Conservation (phyloP, 768 basidiomycete species). For the Dioszegia aurantiaca region DNA sequence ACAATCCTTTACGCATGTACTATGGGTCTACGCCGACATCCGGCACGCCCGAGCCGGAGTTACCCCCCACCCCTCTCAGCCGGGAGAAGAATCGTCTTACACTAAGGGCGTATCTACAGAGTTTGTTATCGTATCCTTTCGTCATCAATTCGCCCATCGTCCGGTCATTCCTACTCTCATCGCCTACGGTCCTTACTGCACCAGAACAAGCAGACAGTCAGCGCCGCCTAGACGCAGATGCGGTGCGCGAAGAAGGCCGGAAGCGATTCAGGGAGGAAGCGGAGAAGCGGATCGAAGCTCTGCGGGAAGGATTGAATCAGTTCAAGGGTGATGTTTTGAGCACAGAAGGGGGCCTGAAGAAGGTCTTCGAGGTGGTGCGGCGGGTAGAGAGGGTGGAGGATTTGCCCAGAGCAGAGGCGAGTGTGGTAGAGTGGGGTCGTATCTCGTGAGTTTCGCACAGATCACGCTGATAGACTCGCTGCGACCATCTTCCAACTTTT, state of each 20-base stretch:
- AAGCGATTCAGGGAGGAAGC: constrained; percentile 84
- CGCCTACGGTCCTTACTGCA: constrained; percentile 64
- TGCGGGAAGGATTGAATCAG: constrained; percentile 75
- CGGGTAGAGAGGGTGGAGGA: constrained; percentile 70
- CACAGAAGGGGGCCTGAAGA: constrained; percentile 64
- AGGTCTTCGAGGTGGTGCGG: constrained; percentile 85
- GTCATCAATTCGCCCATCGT: constrained; percentile 85
- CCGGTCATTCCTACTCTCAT: constrained; percentile 75
- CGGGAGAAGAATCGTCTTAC: constrained; percentile 95
- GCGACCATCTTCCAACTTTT: constrained; percentile 95
- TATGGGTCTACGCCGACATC: constrained; percentile 33
- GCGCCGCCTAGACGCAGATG: constrained; percentile 83
- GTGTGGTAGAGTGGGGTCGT: constrained; percentile 92
- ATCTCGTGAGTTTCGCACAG: constrained; percentile 73
- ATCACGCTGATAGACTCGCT: constrained; percentile 63
- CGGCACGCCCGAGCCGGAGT: constrained; percentile 4
- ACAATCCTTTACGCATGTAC: constrained; percentile 46
- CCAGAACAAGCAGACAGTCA: constrained; percentile 77
- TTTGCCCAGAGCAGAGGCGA: constrained; percentile 78
- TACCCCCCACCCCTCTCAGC: constrained; percentile 58
- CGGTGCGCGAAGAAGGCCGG: constrained; percentile 77
- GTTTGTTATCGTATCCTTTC: constrained; percentile 66
- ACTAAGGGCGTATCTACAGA: constrained; percentile 84
- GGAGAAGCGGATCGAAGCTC: constrained; percentile 74
- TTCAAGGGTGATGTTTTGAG: constrained; percentile 92